phyloP scores from a whole-genome alignment of 2,329 filamentous ascomycete genomes.

The Pseudocercospora crystallina region DNA sequence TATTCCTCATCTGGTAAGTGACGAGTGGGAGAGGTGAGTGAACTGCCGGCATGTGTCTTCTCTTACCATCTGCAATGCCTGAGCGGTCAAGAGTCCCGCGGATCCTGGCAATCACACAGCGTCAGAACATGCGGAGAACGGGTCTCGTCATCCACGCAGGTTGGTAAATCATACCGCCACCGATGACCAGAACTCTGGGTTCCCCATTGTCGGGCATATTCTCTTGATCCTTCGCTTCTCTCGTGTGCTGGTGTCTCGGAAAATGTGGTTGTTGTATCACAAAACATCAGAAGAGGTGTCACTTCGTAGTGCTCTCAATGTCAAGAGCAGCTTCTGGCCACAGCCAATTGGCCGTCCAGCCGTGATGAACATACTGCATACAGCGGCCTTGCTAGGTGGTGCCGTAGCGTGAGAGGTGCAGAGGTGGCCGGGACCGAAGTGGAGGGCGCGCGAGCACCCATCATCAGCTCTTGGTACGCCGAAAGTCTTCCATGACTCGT shows the following conservation, averaged over 20 bases:
- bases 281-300: too few relatives aligned
- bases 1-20: not conserved
- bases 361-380: too few relatives aligned
- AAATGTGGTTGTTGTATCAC: too few relatives aligned
- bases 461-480: too few relatives aligned
- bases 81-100: slow-evolving; percentile 21
- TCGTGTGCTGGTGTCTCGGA: not conserved
- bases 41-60: not conserved
- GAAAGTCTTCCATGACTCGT: too few relatives aligned
- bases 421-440: too few relatives aligned
- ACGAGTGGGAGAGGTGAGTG: not conserved
- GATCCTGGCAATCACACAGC: slow-evolving; percentile 11
- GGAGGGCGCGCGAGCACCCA: too few relatives aligned
- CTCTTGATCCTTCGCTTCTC: not conserved
- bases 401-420: too few relatives aligned
- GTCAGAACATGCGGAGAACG: slow-evolving; percentile 3
- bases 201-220: not conserved
- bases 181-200: slow-evolving; percentile 18
- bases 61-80: slow-evolving; percentile 20
- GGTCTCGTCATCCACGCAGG: not conserved
- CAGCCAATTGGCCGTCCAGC: too few relatives aligned
- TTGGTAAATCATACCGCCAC: slow-evolving; percentile 12
- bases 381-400: too few relatives aligned
- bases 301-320: too few relatives aligned
- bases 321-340: too few relatives aligned